Base-by-base conservation (phyloP, 495 filamentous ascomycete genomes). In the Trichoderma reesei region DNA sequence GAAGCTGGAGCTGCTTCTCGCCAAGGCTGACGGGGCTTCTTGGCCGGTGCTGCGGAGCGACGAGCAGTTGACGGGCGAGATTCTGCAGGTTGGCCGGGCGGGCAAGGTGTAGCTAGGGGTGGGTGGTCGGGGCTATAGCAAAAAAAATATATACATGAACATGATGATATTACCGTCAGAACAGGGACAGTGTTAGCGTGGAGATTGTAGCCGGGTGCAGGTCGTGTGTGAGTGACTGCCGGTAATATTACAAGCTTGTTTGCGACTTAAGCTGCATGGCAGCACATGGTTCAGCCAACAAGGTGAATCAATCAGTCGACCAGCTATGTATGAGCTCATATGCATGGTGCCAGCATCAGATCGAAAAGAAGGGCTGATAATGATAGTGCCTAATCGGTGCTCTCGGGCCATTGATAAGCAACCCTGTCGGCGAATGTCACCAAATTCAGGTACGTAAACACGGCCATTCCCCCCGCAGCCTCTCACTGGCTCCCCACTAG, bases 41-140 rank as follows among this genome's bases (percentile, higher is more conserved):
- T 97, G 92, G 92, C 89, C 91, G 39, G 89, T 92, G n/a, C 74
- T 97, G 72, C 85, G 91, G 67, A 91, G 88, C 67, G 90, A 93
- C 71, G 91, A 95, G 67, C 83, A 80, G 68, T 80, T 82, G 68
- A 88, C 86, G 33, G 91, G 90, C 14, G 85, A 91, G 75, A 90
- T 92, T 61, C 83, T 92, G 60, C 91, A 97, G 74, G 79, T 91
- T 68, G 92, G 92, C 31, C 80, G 83, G 66, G 90, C 92, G 60
- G 90, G 87, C 60, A 80, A 84, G 62, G 88, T 79, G 41, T 88
- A 77, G 79, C 61, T 66, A 44, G 33, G 20, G 42, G 18, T 56
- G 10, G 26, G 34, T 14, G 11, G 10, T 14, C 51, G 20, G 13
- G 2, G 8, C 26, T 26, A 26, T 26, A 26, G 26, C 26, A 26